phyloP scores from a whole-genome alignment of 768 basidiomycete species.

The Pleurotus platypus region DNA sequence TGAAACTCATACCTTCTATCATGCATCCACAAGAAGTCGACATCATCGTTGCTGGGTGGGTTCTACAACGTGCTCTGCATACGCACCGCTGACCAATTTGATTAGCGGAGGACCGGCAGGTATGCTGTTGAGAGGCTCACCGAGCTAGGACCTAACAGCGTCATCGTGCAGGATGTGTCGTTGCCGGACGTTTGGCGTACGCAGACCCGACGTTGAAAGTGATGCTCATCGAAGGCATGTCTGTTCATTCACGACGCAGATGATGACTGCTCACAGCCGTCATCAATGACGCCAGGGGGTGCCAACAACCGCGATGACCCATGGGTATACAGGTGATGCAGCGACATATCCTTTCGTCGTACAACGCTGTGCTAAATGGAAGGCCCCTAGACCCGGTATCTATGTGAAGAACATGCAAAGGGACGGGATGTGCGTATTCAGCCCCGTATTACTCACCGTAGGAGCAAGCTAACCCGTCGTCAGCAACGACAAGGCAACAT shows the following conservation, averaged over 20 bases:
- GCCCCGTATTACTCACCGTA: neutral
- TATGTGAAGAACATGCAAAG: slow-evolving; percentile 70
- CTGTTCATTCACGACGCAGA: neutral
- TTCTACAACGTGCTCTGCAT: neutral
- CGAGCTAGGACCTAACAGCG: neutral
- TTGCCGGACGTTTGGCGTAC: slow-evolving; percentile 66
- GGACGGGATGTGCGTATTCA: slow-evolving; percentile 53
- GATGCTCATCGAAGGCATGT: slow-evolving; percentile 67
- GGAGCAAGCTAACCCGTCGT: neutral
- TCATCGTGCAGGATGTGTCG: slow-evolving; percentile 47
- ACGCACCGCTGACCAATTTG: neutral
- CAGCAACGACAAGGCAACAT: slow-evolving; percentile 73
- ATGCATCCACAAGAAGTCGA: slow-evolving; percentile 70
- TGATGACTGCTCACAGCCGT: neutral
- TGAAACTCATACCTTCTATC: slow-evolving; percentile 15
- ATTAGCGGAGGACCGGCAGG: slow-evolving; percentile 57
- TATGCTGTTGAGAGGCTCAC: slow-evolving; percentile 11
- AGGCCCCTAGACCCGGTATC: slow-evolving; percentile 50
- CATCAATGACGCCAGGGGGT: slow-evolving; percentile 35
- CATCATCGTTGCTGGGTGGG: slow-evolving; percentile 55
- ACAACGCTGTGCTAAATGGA: neutral
- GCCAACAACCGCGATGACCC: slow-evolving; percentile 73
- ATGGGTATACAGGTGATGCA: slow-evolving; percentile 58
- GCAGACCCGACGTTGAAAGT: slow-evolving; percentile 72
- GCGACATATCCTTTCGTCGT: neutral